Evolutionary conservation across 306 rosid genomes (phyloP).

Genomic region (Castanopsis chinensis): DNA sequence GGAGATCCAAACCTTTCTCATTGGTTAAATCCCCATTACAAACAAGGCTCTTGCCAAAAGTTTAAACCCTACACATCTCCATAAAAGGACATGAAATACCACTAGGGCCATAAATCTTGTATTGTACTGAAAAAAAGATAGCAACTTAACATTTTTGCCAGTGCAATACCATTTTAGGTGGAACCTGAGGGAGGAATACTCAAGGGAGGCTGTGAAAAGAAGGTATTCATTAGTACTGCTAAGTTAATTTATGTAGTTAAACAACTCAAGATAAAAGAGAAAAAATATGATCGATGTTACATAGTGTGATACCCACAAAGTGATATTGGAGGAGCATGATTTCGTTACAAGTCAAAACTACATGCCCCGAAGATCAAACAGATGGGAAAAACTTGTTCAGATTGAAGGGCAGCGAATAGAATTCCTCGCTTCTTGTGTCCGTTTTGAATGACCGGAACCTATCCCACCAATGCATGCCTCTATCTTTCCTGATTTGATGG

Average conservation of each 20-base stretch:
- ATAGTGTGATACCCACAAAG: not conserved
- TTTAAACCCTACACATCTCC: too few species aligned
- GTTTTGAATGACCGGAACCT: conserved; percentile 68
- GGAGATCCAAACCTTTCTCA: too few species aligned
- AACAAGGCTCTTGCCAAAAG: too few species aligned
- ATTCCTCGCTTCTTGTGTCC: conserved; percentile 83
- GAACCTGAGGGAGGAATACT: not conserved
- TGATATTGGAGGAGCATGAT: not conserved
- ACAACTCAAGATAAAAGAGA: not conserved
- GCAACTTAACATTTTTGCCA: not conserved
- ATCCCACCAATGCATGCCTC: conserved; percentile 96
- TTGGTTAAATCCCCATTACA: too few species aligned
- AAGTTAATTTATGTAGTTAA: not conserved
- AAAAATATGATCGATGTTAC: not conserved
- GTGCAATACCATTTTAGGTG: not conserved
- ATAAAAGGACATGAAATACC: too few species aligned
- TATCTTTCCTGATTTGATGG: conserved; percentile 58
- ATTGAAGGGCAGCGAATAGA: conserved; percentile 86
- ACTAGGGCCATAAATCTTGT: too few species aligned
- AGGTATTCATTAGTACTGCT: not conserved
- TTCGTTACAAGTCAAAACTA: not conserved
- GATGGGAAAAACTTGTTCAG: conserved; percentile 96
- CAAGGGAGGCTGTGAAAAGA: not conserved
- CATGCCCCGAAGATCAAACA: conserved; percentile 39
- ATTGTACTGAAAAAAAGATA: too few species aligned